phyloP scores from a whole-genome alignment of 805 yeast species.

The Spencermartinsiella europaea region DNA sequence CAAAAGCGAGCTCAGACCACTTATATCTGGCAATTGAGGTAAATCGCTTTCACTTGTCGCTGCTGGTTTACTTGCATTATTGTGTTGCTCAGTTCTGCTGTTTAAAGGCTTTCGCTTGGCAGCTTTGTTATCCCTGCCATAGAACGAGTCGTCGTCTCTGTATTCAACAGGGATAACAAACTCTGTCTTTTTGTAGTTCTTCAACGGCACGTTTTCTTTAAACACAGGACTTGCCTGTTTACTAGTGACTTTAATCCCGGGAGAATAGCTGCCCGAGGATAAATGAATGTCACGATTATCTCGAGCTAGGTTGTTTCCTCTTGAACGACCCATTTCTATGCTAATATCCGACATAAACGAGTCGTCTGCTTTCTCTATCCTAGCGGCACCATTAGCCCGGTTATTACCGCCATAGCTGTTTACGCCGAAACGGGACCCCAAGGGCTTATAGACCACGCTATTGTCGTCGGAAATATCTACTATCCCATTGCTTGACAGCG shows the following conservation, averaged over 20 bases:
- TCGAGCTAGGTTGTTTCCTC: neutral
- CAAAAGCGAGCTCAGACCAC: slow-evolving; percentile 18
- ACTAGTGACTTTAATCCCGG: neutral
- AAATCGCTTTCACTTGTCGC: neutral
- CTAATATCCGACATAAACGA: neutral
- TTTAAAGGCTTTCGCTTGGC: slow-evolving; percentile 1
- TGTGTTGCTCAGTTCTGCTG: neutral
- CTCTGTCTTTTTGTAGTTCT: slow-evolving; percentile 3
- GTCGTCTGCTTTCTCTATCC: neutral
- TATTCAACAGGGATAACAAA: slow-evolving; percentile 17
- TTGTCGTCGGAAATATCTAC: neutral
- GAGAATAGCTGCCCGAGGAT: neutral
- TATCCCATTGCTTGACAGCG: neutral
- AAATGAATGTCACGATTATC: neutral
- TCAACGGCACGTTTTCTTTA: neutral
- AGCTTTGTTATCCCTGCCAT: neutral
- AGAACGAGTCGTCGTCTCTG: slow-evolving; percentile 17
- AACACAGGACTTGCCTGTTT: neutral
- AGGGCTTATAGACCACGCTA: neutral
- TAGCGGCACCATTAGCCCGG: neutral
- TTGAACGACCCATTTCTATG: neutral
- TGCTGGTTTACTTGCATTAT: neutral
- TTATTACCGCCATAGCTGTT: neutral
- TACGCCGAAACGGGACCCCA: neutral
- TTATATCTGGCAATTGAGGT: slow-evolving; percentile 14